phyloP scores from a whole-genome alignment of 495 filamentous ascomycete species.

The Cryomyces minteri region DNA sequence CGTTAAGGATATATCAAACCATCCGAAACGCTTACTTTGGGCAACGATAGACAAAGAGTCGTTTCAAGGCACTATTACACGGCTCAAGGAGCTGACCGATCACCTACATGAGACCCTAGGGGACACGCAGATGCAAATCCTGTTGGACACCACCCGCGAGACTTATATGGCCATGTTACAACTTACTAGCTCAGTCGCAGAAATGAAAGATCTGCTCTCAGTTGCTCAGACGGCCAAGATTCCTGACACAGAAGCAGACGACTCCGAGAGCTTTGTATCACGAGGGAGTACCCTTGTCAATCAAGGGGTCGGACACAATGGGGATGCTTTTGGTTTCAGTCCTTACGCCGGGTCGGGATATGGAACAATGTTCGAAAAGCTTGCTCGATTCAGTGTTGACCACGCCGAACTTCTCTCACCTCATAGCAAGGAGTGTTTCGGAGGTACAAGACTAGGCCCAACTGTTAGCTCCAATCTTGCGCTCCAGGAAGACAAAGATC shows the following conservation, averaged over 20 bases:
- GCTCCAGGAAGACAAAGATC: conserved; percentile 5
- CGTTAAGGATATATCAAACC: background rate
- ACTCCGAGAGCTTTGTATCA: background rate
- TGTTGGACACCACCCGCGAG: background rate
- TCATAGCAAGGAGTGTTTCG: background rate
- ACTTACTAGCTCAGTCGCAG: background rate
- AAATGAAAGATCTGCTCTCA: background rate
- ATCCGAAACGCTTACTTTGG: background rate
- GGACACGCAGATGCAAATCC: background rate
- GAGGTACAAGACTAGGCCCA: background rate
- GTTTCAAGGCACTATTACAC: background rate
- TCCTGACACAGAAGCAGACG: background rate
- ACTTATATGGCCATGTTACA: background rate
- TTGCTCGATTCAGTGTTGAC: background rate
- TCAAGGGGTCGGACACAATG: too few species aligned
- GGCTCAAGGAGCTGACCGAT: background rate
- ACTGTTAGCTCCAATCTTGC: background rate
- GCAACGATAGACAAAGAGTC: background rate
- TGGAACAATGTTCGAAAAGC: too few species aligned
- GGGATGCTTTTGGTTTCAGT: too few species aligned
- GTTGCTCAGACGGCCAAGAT: background rate
- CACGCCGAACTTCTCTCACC: background rate
- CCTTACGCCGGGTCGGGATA: too few species aligned
- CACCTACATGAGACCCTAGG: background rate
- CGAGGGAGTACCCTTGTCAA: background rate